Evolutionary conservation across 495 filamentous ascomycete genomes (phyloP), one percentile per base, ranked within the genome.

Genomic region (Hypoxylon trugodes): DNA sequence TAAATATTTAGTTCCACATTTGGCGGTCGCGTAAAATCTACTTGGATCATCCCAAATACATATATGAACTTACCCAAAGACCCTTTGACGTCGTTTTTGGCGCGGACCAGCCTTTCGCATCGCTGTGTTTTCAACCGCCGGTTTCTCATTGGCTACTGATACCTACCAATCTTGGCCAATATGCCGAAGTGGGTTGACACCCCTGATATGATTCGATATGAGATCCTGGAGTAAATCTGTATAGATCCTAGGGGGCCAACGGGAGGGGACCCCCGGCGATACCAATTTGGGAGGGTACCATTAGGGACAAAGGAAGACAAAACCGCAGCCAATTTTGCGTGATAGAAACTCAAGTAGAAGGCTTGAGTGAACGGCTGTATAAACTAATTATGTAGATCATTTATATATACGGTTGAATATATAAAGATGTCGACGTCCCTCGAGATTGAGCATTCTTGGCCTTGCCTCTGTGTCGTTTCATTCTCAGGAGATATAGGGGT

Each of bases 201-300:
- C 26, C 41, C 16, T 59, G 53, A 54, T 36, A 41, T 61, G 52
- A 59, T 53, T 51, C 52, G 64, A 53, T 38, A 62, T 49, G 15
- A 38, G 46, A 62, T 62, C 58, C 58, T 30, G 58, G 46, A 52
- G 58, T 38, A 48, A 61, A 67, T 62, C 58, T 58, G 2, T 22
- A 48, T 53, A 67, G 52, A 67, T 61, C 58, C 63, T 12, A 53
- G 41, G 26, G n/a, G 48, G 16, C 16, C 21, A 54, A 35, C 47
- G 52, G 52, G 46, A 48, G 51, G 47, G 33, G 52, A 41, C 41
- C 16, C 26, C 45, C 57, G 46, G 53, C 4, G 6, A 59, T 16
- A 3, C 52, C 52, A 67, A 67, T 67, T 67, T 67, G 54, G 64
- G 64, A 67, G 63, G 40, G 57, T 66, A 26, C n/a, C 47, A 61